Percentiles rank a stretch among this genome's conserved stretches.
phyloP scores from a whole-genome alignment of 1,139 yeast species.

The Zygotorulaspora mrakii region DNA sequence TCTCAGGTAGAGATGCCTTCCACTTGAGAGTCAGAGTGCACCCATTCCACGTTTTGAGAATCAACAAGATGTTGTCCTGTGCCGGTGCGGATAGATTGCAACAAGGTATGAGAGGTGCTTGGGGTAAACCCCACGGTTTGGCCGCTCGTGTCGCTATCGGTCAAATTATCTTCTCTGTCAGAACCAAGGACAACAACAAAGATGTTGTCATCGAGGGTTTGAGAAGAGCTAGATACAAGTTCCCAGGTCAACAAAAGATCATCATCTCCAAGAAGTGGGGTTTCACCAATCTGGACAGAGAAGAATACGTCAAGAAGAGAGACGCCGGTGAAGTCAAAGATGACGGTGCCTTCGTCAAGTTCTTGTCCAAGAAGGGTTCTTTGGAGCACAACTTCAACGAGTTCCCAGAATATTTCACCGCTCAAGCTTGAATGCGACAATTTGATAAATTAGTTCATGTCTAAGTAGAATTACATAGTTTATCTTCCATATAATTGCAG shows the following conservation, averaged over 20 bases:
- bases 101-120: constrained; percentile 99
- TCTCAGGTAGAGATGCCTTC: constrained; percentile 99
- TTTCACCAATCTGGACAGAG: constrained; percentile 99
- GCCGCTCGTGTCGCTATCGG: constrained; percentile 99
- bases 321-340: constrained; percentile 97
- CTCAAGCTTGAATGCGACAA: constrained; percentile 38
- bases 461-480: constrained; percentile 1
- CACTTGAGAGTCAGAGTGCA: constrained; percentile 99
- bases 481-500: constrained; percentile 1
- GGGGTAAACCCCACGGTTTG: constrained; percentile 99
- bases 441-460: no score
- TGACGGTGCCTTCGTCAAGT: constrained; percentile 99
- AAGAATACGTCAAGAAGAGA: constrained; percentile 89
- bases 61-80: constrained; percentile 99
- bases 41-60: constrained; percentile 99
- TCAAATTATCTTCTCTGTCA: constrained; percentile 95
- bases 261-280: constrained; percentile 99
- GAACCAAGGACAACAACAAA: constrained; percentile 98
- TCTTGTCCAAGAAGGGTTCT: constrained; percentile 94
- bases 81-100: constrained; percentile 99
- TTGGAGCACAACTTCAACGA: constrained; percentile 86
- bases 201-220: constrained; percentile 97
- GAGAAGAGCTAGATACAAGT: constrained; percentile 99
- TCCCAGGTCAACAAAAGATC: constrained; percentile 99
- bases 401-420: constrained; percentile 85